Base-by-base conservation (phyloP, 176 grass and related monocot species). In the Triticum turgidum region DNA sequence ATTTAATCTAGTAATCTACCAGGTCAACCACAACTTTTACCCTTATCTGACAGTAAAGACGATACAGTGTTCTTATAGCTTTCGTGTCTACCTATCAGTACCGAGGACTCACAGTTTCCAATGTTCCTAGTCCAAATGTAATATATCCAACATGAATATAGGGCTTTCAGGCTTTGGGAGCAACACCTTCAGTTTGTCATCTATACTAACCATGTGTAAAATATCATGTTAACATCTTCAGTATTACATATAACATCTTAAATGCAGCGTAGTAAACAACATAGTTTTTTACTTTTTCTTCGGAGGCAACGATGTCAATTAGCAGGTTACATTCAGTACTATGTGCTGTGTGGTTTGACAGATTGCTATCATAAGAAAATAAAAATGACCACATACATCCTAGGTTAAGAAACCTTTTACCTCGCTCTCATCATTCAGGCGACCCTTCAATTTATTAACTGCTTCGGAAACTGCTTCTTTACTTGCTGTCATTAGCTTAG, bases 401-500 rank as follows among this genome's bases (percentile, higher is more conserved):
- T 64, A 61, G 9, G 7, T 44, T 65, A 49, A 76, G 32, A 73
- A 76, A 41, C 8, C 32, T 32, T 37, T 90, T 87, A 95, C 95
- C 95, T 98, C 90, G 85, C 79, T 95, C 73, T 98, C 93, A 71
- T 21, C 63, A 81, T 88, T 82, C 29, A 98, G 69, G 24, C 93
- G 93, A 63, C 2, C 67, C 80, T 85, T 93, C 73, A 98, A 63
- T 77, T 92, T 95, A n/a, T 61, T 67, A 15, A 95, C 61, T 64
- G 91, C 32, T 88, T 90, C 69, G 10, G 91, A 93, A 83, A 95
- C 85, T 70, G 59, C 39, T 15, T 89, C 95, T 70, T 92, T 91
- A 87, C 42, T 95, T 21, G 91, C 87, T 69, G 62, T 90, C 93
- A 95, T 98, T 72, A 98, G 83, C 83, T 89, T 95, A 73, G 85